phyloP scores from a whole-genome alignment of 805 yeast genomes.

The Vanderwaltozyma verrucispora region DNA sequence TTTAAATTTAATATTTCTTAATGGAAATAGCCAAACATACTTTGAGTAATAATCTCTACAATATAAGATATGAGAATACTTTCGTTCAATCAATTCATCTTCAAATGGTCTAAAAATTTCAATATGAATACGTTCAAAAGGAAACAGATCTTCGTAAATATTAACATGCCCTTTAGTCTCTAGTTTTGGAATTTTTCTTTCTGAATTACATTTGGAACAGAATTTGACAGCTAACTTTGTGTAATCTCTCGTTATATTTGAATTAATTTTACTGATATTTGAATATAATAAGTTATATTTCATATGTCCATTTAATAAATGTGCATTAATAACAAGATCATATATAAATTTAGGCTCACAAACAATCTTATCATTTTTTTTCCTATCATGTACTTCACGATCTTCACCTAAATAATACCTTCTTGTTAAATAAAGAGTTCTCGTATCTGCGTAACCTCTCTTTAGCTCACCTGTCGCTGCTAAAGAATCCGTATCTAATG shows the following conservation, averaged over 20 bases:
- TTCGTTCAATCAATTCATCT: conserved; percentile 15
- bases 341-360: conserved; percentile 23
- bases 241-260: conserved; percentile 20
- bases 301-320: conserved; percentile 24
- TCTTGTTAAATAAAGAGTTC: conserved; percentile 13
- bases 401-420: conserved; percentile 16
- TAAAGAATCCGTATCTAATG: conserved; percentile 3
- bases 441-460: conserved; percentile 6
- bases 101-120: conserved; percentile 23
- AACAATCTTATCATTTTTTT: conserved; percentile 15
- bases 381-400: conserved; percentile 16
- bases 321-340: conserved; percentile 23
- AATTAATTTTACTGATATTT: conserved; percentile 11
- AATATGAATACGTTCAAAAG: conserved; percentile 23
- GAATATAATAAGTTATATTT: conserved; percentile 9
- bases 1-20: conserved; percentile 16
- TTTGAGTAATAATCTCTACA: conserved; percentile 23
- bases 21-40: conserved; percentile 24
- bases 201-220: conserved; percentile 25
- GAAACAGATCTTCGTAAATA: conserved; percentile 14
- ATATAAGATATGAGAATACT: conserved; percentile 20
- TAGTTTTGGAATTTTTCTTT: conserved; percentile 4
- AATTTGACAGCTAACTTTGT: conserved; percentile 12
- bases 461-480: not conserved
- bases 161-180: conserved; percentile 10